These are phyloP conservation scores for Pluteus cervinus DNA, from an alignment of 768 basidiomycete species.

Conservation along the genomic window DNA sequence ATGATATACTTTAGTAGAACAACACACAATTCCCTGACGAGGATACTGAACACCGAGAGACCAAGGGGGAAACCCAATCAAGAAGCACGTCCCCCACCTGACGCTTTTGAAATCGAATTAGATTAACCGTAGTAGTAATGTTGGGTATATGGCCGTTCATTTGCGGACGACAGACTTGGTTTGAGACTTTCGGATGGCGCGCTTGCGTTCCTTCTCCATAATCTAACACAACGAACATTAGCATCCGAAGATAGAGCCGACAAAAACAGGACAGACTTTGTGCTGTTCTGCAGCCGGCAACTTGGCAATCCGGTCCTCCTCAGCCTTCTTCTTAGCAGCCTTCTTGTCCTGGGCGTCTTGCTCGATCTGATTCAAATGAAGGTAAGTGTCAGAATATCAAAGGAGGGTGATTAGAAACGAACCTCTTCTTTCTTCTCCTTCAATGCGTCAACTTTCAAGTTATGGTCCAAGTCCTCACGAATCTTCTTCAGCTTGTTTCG, in stretches of 20 bases:
- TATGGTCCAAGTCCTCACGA: constrained; percentile 66
- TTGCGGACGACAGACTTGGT: constrained; percentile 56
- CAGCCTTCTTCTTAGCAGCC: constrained; percentile 65
- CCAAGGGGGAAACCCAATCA: too few relatives aligned
- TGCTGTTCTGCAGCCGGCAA: constrained; percentile 77
- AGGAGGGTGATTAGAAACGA: constrained; percentile 9
- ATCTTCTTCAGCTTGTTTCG: constrained; percentile 67
- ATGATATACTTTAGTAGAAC: too few relatives aligned
- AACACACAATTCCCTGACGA: too few relatives aligned
- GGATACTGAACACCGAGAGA: too few relatives aligned
- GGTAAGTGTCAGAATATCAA: background rate
- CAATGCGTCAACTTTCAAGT: constrained; percentile 59
- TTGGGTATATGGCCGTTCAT: too few relatives aligned
- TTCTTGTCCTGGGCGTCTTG: constrained; percentile 64
- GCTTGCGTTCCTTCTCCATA: constrained; percentile 76
- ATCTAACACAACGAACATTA: constrained; percentile 27
- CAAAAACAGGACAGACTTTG: constrained; percentile 44
- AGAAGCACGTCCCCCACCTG: too few relatives aligned
- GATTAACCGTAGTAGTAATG: too few relatives aligned
- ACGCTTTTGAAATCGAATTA: too few relatives aligned
- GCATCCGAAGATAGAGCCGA: background rate
- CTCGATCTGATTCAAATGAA: constrained; percentile 13
- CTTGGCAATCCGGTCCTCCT: constrained; percentile 67
- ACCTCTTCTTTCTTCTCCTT: constrained; percentile 72
- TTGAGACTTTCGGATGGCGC: constrained; percentile 62